Base-by-base conservation (phyloP, 495 filamentous ascomycete species). In the Daldinia grandis region DNA sequence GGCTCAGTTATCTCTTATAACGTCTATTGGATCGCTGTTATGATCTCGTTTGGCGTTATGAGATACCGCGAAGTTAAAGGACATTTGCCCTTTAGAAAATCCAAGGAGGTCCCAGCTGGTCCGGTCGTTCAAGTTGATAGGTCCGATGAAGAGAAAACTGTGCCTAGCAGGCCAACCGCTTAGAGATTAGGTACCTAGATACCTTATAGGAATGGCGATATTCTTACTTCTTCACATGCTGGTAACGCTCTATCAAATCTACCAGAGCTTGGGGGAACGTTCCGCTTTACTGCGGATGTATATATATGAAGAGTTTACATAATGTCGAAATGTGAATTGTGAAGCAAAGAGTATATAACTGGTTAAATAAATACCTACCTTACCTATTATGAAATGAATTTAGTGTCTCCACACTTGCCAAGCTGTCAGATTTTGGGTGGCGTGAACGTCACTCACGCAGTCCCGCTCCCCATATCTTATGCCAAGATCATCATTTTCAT, bases 1-100 rank as follows among this genome's bases (percentile, higher is more conserved):
- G 92, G 89, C 53, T 90, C 88, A 0, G 91, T 95, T 40, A 88
- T 98, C 64, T 88, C 90, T 4, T 98, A 98, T 81, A 96, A 97
- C 73, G 27, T 96, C 4, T 98, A 97, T 82, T 98, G 87, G 92
- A 79, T 97, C 28, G 78, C 79, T 12, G 84, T 93, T 44, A 91
- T 92, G 51, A 50, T 83, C 25, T 82, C 79, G 1, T 91, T 94
- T 70, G 58, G 86, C 0, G 57, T 80, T 9, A 87, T 94, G 87
- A 78, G 88, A 61, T 93, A 87, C 76, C 84, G 84, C 24, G 92
- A 95, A 76, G 84, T 84, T 58, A 87, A 84, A 27, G 91, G 90
- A 9, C 87, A 86, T 68, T 90, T 85, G 82, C 90, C 91, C 17
- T 79, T 92, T 53, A 78, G 84, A 75, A 86, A 81, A 57, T 53